Percentiles rank a stretch among this genome's conserved stretches.
Conservation (phyloP, 257 asterid species). For the Scutellaria minor region DNA sequence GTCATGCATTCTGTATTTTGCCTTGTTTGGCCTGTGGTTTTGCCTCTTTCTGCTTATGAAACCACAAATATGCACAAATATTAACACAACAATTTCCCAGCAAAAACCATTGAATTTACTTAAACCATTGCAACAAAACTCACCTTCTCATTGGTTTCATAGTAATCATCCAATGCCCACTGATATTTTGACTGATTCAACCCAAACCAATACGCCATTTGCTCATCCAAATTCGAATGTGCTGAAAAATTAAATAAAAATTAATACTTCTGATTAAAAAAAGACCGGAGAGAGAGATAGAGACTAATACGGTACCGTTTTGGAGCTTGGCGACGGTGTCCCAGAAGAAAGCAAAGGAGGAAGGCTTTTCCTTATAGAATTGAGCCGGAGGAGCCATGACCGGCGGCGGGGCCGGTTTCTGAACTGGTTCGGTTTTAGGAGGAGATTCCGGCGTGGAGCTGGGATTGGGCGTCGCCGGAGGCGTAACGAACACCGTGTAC, state of each 20-base stretch:
- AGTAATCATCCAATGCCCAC: constrained; percentile 76
- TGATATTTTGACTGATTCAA: constrained; percentile 74
- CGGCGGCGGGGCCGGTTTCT: constrained; percentile 55
- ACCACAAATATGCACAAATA: background rate
- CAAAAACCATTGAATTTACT: background rate
- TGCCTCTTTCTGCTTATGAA: constrained; percentile 30
- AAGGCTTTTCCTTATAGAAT: constrained; percentile 51
- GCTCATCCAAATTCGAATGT: constrained; percentile 68
- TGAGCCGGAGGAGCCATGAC: constrained; percentile 96
- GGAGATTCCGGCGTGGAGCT: constrained; percentile 51
- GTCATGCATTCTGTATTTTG: constrained; percentile 32
- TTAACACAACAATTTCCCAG: background rate
- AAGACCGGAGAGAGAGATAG: constrained; percentile 30
- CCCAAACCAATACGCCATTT: constrained; percentile 77
- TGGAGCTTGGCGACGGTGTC: constrained; percentile 81
- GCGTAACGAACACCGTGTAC: constrained; percentile 94
- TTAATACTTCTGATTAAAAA: no score
- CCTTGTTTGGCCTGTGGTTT: constrained; percentile 34
- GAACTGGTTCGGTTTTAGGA: constrained; percentile 35
- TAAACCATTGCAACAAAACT: background rate
- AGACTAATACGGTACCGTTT: constrained; percentile 50
- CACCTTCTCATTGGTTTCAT: constrained; percentile 58
- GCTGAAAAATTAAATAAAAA: constrained; percentile 5
- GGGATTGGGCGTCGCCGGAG: constrained; percentile 71
- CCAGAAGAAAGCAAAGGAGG: constrained; percentile 78